These are phyloP conservation scores for Themeda triandra DNA, from an alignment of 176 grass and related monocot species.

Conservation along the genomic window DNA sequence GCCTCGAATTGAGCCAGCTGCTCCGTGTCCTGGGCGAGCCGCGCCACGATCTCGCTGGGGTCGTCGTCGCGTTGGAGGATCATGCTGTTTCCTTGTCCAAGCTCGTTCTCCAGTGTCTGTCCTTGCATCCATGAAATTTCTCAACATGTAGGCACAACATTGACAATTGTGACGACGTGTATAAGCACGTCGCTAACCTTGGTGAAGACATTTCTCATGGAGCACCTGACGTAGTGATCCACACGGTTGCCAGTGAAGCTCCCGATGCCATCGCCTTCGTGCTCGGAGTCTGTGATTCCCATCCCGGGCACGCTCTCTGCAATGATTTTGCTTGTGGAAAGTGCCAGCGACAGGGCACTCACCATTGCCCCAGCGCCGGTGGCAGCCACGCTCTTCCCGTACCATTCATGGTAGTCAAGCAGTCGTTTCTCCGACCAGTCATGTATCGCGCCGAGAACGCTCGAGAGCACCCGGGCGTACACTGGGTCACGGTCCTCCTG, in stretches of 20 bases:
- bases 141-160: background rate
- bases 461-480: slow-evolving; percentile 54
- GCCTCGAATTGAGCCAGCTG: slow-evolving; percentile 58
- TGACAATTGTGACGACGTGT: background rate
- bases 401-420: slow-evolving; percentile 81
- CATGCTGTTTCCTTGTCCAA: slow-evolving; percentile 43
- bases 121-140: background rate
- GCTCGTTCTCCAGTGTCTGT: slow-evolving; percentile 72
- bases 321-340: slow-evolving; percentile 52
- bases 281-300: background rate
- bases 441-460: slow-evolving; percentile 50
- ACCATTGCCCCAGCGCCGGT: slow-evolving; percentile 36
- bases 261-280: slow-evolving; percentile 9
- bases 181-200: slow-evolving; percentile 40
- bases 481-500: slow-evolving; percentile 36
- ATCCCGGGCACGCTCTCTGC: slow-evolving; percentile 33
- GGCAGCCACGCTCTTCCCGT: slow-evolving; percentile 29
- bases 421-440: slow-evolving; percentile 74
- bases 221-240: slow-evolving; percentile 72
- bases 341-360: slow-evolving; percentile 47
- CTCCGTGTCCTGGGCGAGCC: slow-evolving; percentile 60
- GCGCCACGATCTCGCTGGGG: slow-evolving; percentile 48
- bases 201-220: slow-evolving; percentile 70
- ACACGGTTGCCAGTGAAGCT: slow-evolving; percentile 24
- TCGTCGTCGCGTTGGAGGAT: slow-evolving; percentile 36